Conservation (phyloP, 371 early-diverging fungal genomes). For the Chytridiales sp. region DNA sequence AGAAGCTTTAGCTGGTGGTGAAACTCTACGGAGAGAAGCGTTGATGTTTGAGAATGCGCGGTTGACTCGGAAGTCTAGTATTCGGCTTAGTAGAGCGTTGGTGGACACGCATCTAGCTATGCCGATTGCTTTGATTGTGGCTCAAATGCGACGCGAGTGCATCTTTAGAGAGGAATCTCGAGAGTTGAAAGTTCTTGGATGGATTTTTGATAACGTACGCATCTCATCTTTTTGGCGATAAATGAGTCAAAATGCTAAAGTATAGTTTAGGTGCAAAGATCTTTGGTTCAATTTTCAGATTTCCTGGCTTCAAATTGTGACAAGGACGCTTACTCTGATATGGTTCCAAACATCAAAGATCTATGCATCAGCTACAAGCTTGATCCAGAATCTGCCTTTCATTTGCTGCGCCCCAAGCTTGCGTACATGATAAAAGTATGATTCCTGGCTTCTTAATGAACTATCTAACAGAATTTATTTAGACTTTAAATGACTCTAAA, state of each 20-base stretch:
- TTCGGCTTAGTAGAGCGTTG: conserved; percentile 61
- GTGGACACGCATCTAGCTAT: conserved; percentile 55
- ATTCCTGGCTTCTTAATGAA: not conserved
- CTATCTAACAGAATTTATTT: too few species aligned
- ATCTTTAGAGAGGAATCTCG: conserved; percentile 44
- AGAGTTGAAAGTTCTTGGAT: conserved; percentile 56
- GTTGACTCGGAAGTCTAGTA: conserved; percentile 51
- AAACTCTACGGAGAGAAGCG: conserved; percentile 54
- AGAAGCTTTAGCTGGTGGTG: conserved; percentile 68
- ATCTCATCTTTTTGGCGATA: not conserved
- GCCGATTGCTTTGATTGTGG: conserved; percentile 61
- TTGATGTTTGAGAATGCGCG: conserved; percentile 44
- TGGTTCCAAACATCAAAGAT: conserved; percentile 61
- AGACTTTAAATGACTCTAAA: too few species aligned
- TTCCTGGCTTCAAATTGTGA: conserved; percentile 62
- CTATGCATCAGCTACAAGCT: conserved; percentile 62
- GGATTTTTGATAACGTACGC: conserved; percentile 54
- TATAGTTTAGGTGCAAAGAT: conserved; percentile 47
- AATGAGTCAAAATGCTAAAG: too few species aligned
- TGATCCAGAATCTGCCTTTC: conserved; percentile 73
- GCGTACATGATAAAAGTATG: conserved; percentile 25
- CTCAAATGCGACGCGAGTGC: conserved; percentile 50
- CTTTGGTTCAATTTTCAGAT: conserved; percentile 65
- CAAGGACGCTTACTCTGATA: conserved; percentile 52
- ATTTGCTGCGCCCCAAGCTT: conserved; percentile 68